Conservation (phyloP, 2,329 filamentous ascomycete genomes). For the Aspergillus uvarum region DNA sequence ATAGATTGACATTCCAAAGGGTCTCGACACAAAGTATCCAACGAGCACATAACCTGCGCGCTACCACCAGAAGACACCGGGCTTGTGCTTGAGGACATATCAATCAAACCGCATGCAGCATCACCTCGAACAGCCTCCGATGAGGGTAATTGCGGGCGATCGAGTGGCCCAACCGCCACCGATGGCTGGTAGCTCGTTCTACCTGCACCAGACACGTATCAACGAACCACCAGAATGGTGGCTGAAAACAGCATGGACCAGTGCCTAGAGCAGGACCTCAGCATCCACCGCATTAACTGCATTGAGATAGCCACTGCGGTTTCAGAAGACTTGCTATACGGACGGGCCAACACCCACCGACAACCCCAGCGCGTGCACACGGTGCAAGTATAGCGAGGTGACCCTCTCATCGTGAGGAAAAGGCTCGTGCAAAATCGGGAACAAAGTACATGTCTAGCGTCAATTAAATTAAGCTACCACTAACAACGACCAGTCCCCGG, state of each 20-base stretch:
- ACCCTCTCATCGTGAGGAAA: background rate
- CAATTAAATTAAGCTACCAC: background rate
- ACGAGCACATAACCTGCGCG: background rate
- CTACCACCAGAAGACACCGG: background rate
- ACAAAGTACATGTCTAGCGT: too few species aligned
- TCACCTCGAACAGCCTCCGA: background rate
- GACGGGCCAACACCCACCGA: background rate
- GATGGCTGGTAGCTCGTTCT: background rate
- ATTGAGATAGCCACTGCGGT: background rate
- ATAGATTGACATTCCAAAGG: background rate
- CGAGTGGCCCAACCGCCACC: background rate
- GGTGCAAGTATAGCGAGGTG: background rate
- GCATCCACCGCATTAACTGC: background rate
- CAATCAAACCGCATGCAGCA: background rate
- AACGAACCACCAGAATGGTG: background rate
- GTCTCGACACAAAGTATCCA: background rate
- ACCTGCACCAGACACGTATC: background rate
- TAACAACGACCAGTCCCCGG: background rate
- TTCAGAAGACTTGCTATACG: background rate
- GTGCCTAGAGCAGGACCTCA: background rate
- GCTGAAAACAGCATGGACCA: background rate
- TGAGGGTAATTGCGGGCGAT: background rate
- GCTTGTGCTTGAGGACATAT: background rate
- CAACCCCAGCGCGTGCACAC: background rate
- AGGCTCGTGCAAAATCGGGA: background rate